Evolutionary conservation across 306 rosid species (phyloP).

Genomic region (Prosopis cineraria): DNA sequence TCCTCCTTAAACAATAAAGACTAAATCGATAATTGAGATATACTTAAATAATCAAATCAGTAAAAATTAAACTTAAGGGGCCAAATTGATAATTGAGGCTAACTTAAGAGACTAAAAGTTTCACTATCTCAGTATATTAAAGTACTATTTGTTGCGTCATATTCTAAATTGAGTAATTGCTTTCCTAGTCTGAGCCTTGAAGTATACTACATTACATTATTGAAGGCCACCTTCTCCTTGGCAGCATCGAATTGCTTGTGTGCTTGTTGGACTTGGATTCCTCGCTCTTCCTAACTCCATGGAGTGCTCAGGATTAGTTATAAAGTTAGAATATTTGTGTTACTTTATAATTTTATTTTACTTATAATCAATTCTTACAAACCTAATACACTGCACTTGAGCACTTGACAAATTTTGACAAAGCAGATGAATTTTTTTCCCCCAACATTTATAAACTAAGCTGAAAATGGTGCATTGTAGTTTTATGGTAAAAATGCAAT

Average conservation of each 20-base stretch:
- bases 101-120: too few species aligned
- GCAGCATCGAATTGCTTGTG: neutral
- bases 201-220: neutral
- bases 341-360: neutral
- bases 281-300: neutral
- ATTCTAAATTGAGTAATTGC: neutral
- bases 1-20: too few species aligned
- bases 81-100: too few species aligned
- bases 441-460: neutral
- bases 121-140: too few species aligned
- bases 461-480: neutral
- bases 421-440: neutral
- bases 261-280: neutral
- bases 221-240: neutral
- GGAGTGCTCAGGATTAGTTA: neutral
- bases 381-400: neutral
- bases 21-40: too few species aligned
- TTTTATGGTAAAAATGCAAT: neutral
- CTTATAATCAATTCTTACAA: neutral
- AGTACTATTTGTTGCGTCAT: neutral
- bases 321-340: neutral
- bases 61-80: too few species aligned
- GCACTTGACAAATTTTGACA: neutral
- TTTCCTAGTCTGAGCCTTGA: neutral
- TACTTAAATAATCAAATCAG: too few species aligned